Conservation (phyloP, 2,329 filamentous ascomycete species). For the Rachicladosporium sp. region DNA sequence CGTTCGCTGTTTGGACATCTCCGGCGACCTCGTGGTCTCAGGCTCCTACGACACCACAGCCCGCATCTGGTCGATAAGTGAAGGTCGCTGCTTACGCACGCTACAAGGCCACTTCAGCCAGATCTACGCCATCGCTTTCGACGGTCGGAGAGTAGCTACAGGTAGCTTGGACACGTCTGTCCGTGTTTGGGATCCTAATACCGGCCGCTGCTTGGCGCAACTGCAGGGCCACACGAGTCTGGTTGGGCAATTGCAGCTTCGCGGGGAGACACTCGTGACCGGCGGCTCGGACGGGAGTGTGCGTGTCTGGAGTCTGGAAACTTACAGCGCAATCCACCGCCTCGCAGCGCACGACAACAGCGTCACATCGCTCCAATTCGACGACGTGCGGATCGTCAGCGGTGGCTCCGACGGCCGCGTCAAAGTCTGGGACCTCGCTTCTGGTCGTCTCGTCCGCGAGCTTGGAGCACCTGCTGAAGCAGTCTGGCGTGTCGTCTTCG, state of each 20-base stretch:
- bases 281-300: slow-evolving; percentile 94
- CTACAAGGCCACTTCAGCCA: slow-evolving; percentile 93
- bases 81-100: slow-evolving; percentile 82
- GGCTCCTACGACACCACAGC: slow-evolving; percentile 97
- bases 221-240: slow-evolving; percentile 94
- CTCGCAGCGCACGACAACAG: slow-evolving; percentile 96
- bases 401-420: slow-evolving; percentile 95
- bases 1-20: slow-evolving; percentile 87
- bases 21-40: slow-evolving; percentile 93
- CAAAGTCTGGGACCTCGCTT: slow-evolving; percentile 95
- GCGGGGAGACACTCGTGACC: slow-evolving; percentile 85
- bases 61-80: slow-evolving; percentile 93
- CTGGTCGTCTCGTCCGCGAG: slow-evolving; percentile 79
- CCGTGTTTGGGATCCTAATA: slow-evolving; percentile 67
- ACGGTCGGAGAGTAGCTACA: slow-evolving; percentile 84
- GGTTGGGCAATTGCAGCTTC: slow-evolving; percentile 92
- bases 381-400: slow-evolving; percentile 87
- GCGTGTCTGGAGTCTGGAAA: slow-evolving; percentile 85
- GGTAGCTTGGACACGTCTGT: slow-evolving; percentile 95
- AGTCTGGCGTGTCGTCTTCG: slow-evolving; percentile 95
- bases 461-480: slow-evolving; percentile 84
- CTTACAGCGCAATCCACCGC: slow-evolving; percentile 83
- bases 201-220: slow-evolving; percentile 65
- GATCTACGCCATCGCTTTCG: slow-evolving; percentile 97
- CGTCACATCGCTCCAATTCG: slow-evolving; percentile 93